phyloP scores from a whole-genome alignment of 2,329 filamentous ascomycete species.

The Aspergillus sp. region DNA sequence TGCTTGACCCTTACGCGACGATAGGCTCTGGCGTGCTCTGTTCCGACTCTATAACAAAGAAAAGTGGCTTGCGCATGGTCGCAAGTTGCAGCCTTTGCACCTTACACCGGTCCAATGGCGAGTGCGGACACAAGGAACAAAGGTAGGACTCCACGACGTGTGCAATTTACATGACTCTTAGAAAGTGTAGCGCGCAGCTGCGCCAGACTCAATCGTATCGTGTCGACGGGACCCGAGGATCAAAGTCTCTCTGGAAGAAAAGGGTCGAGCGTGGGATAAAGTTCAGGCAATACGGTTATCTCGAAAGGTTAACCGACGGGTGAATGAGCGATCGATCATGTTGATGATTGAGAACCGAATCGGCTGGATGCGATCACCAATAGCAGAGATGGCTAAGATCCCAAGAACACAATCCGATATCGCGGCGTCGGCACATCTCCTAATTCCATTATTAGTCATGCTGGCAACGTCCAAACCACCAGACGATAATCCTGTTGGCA shows the following conservation, averaged over 20 bases:
- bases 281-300: background rate
- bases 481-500: too few species aligned
- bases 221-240: too few species aligned
- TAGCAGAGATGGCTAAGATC: background rate
- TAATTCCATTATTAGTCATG: background rate
- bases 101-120: background rate
- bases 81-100: background rate
- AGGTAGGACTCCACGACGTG: background rate
- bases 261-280: background rate
- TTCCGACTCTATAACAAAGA: background rate
- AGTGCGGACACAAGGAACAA: background rate
- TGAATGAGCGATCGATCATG: background rate
- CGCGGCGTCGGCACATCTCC: background rate
- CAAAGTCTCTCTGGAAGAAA: background rate
- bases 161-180: background rate
- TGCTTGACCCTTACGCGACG: background rate
- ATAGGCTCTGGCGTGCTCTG: background rate
- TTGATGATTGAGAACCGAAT: background rate
- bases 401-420: background rate
- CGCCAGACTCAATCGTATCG: background rate
- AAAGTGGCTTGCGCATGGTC: background rate
- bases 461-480: background rate
- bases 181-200: background rate
- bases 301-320: background rate
- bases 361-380: background rate